Evolutionary conservation across 805 yeast genomes (phyloP).

Genomic region (Lipomyces japonicus): DNA sequence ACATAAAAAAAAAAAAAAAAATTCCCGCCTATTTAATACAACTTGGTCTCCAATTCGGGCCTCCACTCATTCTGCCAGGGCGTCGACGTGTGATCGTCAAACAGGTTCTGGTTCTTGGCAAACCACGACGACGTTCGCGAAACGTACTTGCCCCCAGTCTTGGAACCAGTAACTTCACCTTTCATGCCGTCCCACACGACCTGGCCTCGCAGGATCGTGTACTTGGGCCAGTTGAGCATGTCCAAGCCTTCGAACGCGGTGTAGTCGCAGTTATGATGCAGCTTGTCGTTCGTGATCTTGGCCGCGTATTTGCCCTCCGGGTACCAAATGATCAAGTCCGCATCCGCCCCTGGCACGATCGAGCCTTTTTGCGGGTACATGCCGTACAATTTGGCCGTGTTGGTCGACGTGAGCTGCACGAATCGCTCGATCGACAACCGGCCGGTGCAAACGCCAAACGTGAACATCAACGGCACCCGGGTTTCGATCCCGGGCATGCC

Average conservation of each 20-base stretch:
- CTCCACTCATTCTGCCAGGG: constrained; percentile 28
- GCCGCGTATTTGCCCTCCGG: constrained; percentile 39
- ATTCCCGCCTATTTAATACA: neutral
- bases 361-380: constrained; percentile 43
- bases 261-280: constrained; percentile 33
- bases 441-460: constrained; percentile 45
- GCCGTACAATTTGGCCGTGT: constrained; percentile 50
- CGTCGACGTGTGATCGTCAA: constrained; percentile 21
- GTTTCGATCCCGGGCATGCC: constrained; percentile 52
- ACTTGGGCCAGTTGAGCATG: constrained; percentile 48
- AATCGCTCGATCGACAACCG: constrained; percentile 44
- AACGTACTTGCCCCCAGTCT: constrained; percentile 28
- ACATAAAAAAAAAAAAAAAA: too few relatives aligned
- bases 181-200: constrained; percentile 29
- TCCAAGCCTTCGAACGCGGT: constrained; percentile 39
- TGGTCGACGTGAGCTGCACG: constrained; percentile 47
- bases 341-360: constrained; percentile 48
- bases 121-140: constrained; percentile 24
- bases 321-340: constrained; percentile 50
- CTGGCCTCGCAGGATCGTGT: constrained; percentile 40
- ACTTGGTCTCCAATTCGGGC: constrained; percentile 9
- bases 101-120: constrained; percentile 26
- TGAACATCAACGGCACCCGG: constrained; percentile 44
- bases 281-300: constrained; percentile 37
- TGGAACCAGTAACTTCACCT: constrained; percentile 27